A percentile compares a stretch with the other conserved stretches of the same genome.
These are phyloP conservation scores for Rubia tinctorum DNA, from an alignment of 305 asterid species.

Conservation along the genomic window DNA sequence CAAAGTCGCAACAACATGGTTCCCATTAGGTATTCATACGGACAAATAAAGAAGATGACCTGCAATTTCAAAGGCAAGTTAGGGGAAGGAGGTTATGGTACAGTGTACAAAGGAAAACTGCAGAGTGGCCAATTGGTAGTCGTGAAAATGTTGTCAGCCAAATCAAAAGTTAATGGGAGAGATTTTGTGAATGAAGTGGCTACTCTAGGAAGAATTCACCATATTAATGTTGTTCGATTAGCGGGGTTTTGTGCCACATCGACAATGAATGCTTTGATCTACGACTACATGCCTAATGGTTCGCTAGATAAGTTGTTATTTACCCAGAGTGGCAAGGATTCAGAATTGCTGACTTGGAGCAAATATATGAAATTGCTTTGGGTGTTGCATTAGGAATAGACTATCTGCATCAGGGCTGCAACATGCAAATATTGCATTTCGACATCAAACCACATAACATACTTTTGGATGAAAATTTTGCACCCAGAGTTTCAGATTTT, in stretches of 20 bases:
- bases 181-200: not conserved
- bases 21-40: too few relatives aligned
- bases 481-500: not conserved
- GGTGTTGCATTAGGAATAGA: not conserved
- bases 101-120: too few relatives aligned
- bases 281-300: not conserved
- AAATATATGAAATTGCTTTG: not conserved
- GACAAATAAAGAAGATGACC: too few relatives aligned
- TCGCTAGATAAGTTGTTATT: not conserved
- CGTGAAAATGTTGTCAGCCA: not conserved
- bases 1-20: too few relatives aligned
- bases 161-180: not conserved
- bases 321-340: not conserved
- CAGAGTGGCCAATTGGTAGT: too few relatives aligned
- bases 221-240: not conserved
- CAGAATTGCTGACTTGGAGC: not conserved
- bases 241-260: not conserved
- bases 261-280: not conserved
- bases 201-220: not conserved
- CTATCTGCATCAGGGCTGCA: not conserved
- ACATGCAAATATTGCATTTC: constrained; percentile 1
- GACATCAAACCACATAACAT: constrained; percentile 6
- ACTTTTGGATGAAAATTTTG: not conserved
- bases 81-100: too few relatives aligned
- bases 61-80: too few relatives aligned